Conservation (phyloP, 306 rosid genomes). For the Delonix regia region DNA sequence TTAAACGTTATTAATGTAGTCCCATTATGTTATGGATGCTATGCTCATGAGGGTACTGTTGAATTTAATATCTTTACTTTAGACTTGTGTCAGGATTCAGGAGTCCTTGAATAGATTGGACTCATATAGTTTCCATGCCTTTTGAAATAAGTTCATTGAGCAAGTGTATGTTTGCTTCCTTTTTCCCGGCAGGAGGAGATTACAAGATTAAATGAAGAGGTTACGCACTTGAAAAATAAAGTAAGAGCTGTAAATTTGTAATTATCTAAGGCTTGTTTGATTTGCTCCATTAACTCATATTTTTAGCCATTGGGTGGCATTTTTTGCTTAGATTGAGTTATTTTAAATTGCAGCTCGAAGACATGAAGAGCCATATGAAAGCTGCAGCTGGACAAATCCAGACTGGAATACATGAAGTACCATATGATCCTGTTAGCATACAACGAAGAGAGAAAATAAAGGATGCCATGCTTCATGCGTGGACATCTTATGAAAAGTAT, state of each 20-base stretch:
- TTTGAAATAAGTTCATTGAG: conserved; percentile 9
- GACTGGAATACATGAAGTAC: conserved; percentile 30
- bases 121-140: neutral
- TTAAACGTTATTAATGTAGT: neutral
- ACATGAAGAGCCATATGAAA: conserved; percentile 18
- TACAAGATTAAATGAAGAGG: conserved; percentile 47
- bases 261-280: neutral
- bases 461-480: conserved; percentile 74
- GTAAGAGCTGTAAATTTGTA: conserved; percentile 38
- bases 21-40: neutral
- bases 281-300: neutral
- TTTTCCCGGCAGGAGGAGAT: conserved; percentile 43
- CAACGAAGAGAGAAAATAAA: conserved; percentile 53
- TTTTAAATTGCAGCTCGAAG: conserved; percentile 47
- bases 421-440: conserved; percentile 42
- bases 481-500: conserved; percentile 66
- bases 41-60: neutral
- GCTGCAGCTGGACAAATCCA: conserved; percentile 23
- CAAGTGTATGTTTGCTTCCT: neutral
- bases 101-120: neutral
- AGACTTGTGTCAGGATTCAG: conserved; percentile 5
- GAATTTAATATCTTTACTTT: neutral
- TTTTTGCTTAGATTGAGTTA: conserved; percentile 31
- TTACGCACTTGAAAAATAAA: conserved; percentile 38
- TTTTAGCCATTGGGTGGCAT: conserved; percentile 4